Base-by-base conservation (phyloP, 2,329 filamentous ascomycete genomes). In the Sporothrix mexicana region DNA sequence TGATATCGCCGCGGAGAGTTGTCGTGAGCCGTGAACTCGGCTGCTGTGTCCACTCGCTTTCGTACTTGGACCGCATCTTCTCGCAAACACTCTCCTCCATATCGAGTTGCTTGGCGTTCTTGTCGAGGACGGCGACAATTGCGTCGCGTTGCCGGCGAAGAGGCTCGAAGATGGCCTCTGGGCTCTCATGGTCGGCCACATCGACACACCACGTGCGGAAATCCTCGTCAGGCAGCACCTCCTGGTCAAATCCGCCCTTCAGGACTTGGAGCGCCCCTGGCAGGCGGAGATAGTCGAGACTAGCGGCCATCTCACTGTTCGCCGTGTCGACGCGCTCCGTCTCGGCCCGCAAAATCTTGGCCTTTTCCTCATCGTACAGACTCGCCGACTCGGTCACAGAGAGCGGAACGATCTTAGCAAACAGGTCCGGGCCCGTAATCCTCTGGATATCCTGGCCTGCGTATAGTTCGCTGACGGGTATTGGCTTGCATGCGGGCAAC, bases 61-160 rank as follows among this genome's bases (percentile, higher is more conserved):
- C 95, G 80, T 98, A 98, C 80, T 99, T 99, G 13, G 94, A 97
- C 64, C 96, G 90, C 96, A 99, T 99, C 85, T 98, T 99, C 81
- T 99, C 96, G 80, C 96, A 99, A 0, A 98, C 93, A 72, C 93
- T 97, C 83, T 98, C 97, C 81, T 99, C 96, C 90, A 96, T 94
- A 77, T 99, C 96, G 57, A 99, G 84, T 78, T 97, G 93, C 80
- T 97, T 97, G 72, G 91, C 90, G 77, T 93, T 93, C 73, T 88
- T 89, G 72, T 98, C 94, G 72, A 99, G 82, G 2, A 90, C 88
- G 2, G 86, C 85, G 36, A 93, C 81, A 13, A 98, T 92, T 0
- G 88, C 87, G 20, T 92, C 88, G 80, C 95, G 97, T 77, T 96
- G 92, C 36, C 89, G 87, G 75, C 91, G 90, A 61, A 99, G 82